Percentiles rank a stretch among this genome's conserved stretches.
phyloP scores from a whole-genome alignment of 495 filamentous ascomycete species.

The Mytilinidion resinicola region DNA sequence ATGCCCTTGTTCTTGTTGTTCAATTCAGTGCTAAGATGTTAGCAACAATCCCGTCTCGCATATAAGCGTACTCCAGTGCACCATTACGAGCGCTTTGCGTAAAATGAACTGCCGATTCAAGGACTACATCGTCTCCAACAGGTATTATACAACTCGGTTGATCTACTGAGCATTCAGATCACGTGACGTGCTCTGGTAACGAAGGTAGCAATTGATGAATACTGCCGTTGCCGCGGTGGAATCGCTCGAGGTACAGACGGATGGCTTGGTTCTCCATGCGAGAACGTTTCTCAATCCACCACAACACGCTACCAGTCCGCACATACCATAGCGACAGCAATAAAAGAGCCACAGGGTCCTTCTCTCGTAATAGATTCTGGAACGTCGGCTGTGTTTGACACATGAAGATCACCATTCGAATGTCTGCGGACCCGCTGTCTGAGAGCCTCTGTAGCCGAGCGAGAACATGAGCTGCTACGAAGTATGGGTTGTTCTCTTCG shows the following conservation, averaged over 20 bases:
- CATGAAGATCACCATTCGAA: background rate
- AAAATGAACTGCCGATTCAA: no score
- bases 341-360: slow-evolving; percentile 41
- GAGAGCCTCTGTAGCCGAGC: background rate
- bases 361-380: slow-evolving; percentile 32
- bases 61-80: no score
- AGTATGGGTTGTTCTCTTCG: background rate
- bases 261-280: background rate
- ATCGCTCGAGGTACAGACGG: background rate
- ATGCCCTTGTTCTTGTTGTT: no score
- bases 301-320: slow-evolving; percentile 30
- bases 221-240: background rate
- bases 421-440: background rate
- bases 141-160: no score
- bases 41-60: no score
- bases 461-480: background rate
- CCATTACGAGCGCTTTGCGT: no score
- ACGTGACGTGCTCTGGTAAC: no score
- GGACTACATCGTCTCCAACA: no score
- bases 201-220: background rate
- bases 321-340: slow-evolving; percentile 45
- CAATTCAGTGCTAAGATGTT: no score
- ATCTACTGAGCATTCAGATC: no score
- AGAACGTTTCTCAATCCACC: background rate
- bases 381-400: slow-evolving; percentile 31